Percentiles rank a stretch among this genome's conserved stretches.
These are phyloP conservation scores for Colletotrichum musae DNA, from an alignment of 2,329 filamentous ascomycete genomes.

Conservation along the genomic window DNA sequence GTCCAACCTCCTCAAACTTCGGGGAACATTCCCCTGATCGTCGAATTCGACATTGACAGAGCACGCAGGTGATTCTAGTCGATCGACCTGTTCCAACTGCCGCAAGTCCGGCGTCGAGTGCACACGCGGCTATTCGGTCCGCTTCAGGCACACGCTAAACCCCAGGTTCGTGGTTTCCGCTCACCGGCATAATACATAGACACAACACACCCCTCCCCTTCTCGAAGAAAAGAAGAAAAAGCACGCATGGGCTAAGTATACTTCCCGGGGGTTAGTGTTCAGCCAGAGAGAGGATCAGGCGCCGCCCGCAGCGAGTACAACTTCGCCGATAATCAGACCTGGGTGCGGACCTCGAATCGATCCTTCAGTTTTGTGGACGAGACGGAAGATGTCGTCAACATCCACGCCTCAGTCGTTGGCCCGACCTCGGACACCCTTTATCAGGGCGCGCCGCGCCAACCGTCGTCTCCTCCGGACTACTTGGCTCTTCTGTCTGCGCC, in stretches of 20 bases:
- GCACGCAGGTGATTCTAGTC: conserved; percentile 23
- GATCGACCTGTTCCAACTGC: conserved; percentile 46
- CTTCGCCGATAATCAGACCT: conserved; percentile 47
- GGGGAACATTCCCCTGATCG: conserved; percentile 17
- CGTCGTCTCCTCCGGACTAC: conserved; percentile 18
- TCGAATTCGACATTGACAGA: not conserved
- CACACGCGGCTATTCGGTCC: conserved; percentile 47
- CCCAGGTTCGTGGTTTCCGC: conserved; percentile 45
- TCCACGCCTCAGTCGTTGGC: conserved; percentile 41
- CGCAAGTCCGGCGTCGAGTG: conserved; percentile 47
- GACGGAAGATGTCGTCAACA: conserved; percentile 48
- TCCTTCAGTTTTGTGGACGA: conserved; percentile 49
- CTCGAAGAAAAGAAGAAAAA: not conserved
- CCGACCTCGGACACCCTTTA: not conserved
- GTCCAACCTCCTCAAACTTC: not conserved
- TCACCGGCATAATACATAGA: no score
- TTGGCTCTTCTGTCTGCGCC: conserved; percentile 21
- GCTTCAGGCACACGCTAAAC: conserved; percentile 48
- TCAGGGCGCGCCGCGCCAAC: not conserved
- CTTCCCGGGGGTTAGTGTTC: conserved; percentile 1
- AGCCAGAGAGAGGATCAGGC: conserved; percentile 28
- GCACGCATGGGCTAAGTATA: not conserved
- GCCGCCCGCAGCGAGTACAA: conserved; percentile 40
- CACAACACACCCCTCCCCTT: not conserved
- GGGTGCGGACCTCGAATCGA: conserved; percentile 46